Base-by-base conservation (phyloP, 2,329 filamentous ascomycete species). In the Aspergillus sp. region DNA sequence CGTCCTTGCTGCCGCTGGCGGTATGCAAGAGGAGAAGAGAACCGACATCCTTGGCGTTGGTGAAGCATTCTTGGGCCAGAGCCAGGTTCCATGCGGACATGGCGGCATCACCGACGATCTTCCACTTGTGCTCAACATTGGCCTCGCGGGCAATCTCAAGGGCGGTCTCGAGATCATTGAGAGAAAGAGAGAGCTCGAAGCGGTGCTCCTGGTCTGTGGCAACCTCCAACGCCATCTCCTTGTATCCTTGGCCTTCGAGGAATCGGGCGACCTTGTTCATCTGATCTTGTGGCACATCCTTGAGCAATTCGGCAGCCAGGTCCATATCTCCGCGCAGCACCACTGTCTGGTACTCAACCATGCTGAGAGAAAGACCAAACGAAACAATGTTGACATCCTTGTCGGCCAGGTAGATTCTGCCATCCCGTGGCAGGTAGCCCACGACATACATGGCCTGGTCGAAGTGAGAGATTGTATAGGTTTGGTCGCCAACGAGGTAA, bases 191-290 rank as follows among this genome's bases (percentile, higher is more conserved):
- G 19, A 98, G 79, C 48, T 98, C 93, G 59, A 98, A 97, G 63
- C 94, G 93, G 72, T 98, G 93, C 70, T 98, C 93, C 0, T 87
- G 78, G 58, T 98, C 93, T 0, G 91, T 95, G 7, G 93, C 90
- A 11, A 98, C 89, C 54, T 96, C 88, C 11, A 98, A 78, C 0
- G 93, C 93, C 53, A 96, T 79, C 58, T 97, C 91, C 71, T 97
- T 97, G 71, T 95, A 89, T 33, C 91, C 91, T 69, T 98, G 93
- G 2, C 93, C 93, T 68, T 97, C 93, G 42, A 98, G 77, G 77
- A 98, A 98, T 19, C 93, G 85, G 4, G 93, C 93, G 57, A 98
- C 94, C 74, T 97, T 97, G 77, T 95, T 96, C 68, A 95, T 86
- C 67, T 98, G 90, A 51, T 95, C 88, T n/a, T 83, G 74, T 0